Base-by-base conservation (phyloP, 495 filamentous ascomycete genomes). In the Lasiosphaeria hispida region DNA sequence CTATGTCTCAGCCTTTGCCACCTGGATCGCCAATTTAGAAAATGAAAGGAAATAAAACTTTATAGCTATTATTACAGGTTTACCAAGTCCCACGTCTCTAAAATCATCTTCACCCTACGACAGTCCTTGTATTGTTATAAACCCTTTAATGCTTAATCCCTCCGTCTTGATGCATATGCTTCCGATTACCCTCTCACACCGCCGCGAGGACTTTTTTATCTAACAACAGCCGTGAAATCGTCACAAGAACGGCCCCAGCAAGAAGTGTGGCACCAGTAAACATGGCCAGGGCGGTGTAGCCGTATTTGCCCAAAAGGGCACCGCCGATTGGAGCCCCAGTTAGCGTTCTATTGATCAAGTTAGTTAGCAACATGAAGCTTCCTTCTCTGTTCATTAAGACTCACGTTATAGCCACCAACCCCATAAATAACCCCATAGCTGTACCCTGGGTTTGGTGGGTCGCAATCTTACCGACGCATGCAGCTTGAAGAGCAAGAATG, bases 311-410 rank as follows among this genome's bases (percentile, higher is more conserved):
- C 10, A 77, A 51, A 39, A 82, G 60, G 4, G 59, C 68, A 10
- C 78, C 79, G 57, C 72, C 75, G 10, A 79, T 69, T 0, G 79
- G 79, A 14, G 76, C 71, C 0, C 78, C 76, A 34, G 78, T 71
- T 14, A 82, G 50, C 10, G 68, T 57, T 7, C 63, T 66, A 17
- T 49, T 39, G 1, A 15, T 19, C 7, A 13, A 8, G 17, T 15
- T 23, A 8, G 17, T 15, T 23, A 41, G 47, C 19, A 34, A 11
- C 45, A 30, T 8, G 3, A 10, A 17, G 14, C 17, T 10, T 30
- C 13, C 41, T 43, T 56, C 18, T 58, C 41, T 17, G 8, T 30
- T 0, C 18, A 18, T 8, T 9, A 23, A 10, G 2, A 40, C 56
- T 30, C 56, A 66, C 41, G 69, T 70, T 2, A 78, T 17, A 0